These are phyloP conservation scores for Macadamia integrifolia DNA, from an alignment of 164 flowering plant genomes.

Conservation along the genomic window DNA sequence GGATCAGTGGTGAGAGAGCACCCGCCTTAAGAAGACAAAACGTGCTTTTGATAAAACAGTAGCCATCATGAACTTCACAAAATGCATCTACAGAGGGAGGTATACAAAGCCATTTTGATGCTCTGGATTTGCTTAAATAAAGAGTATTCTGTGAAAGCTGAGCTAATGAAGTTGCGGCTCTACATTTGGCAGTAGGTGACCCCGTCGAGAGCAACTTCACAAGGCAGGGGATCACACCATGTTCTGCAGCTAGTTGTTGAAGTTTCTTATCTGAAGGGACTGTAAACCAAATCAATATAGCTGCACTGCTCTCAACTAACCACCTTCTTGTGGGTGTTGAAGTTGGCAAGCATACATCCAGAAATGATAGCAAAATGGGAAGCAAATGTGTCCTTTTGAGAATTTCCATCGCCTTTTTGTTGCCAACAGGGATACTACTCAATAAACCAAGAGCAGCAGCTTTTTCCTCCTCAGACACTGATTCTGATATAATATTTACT, in stretches of 20 bases:
- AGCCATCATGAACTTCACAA: conserved; percentile 67
- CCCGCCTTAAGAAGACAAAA: conserved; percentile 77
- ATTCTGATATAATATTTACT: conserved; percentile 36
- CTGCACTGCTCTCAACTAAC: conserved; percentile 49
- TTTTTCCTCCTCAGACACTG: conserved; percentile 47
- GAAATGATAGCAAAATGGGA: conserved; percentile 38
- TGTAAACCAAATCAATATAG: conserved; percentile 57
- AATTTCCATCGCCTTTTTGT: conserved; percentile 55
- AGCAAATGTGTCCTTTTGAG: conserved; percentile 48
- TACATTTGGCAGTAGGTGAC: conserved; percentile 41
- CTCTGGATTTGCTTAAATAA: conserved; percentile 36
- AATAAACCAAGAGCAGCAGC: conserved; percentile 67
- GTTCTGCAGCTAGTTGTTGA: conserved; percentile 51
- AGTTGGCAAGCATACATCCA: conserved; percentile 18
- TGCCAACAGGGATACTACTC: conserved; percentile 50
- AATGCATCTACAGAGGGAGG: conserved; percentile 38
- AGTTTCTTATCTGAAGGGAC: conserved; percentile 60
- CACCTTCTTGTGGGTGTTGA: conserved; percentile 14
- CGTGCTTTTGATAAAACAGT: conserved; percentile 51
- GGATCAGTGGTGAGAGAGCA: conserved; percentile 51
- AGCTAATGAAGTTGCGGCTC: conserved; percentile 63
- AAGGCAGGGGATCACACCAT: conserved; percentile 56
- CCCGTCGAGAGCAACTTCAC: conserved; percentile 58
- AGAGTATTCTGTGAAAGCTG: conserved; percentile 66
- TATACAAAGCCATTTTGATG: conserved; percentile 54